phyloP scores from a whole-genome alignment of 805 yeast species.

The Maudiozyma bulderi region DNA sequence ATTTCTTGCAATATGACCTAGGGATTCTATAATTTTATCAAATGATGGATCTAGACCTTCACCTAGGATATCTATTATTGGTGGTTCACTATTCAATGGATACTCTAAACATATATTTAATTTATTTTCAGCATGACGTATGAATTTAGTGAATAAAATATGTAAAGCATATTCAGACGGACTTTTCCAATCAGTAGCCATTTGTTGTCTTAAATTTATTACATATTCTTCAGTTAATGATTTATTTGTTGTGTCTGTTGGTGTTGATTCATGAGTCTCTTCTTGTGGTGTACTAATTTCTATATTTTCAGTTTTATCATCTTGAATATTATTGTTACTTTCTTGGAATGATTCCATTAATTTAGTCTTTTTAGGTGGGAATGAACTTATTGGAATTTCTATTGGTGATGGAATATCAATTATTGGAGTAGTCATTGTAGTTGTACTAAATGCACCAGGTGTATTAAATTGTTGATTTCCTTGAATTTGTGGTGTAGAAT shows the following conservation, averaged over 20 bases:
- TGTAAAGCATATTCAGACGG: constrained; percentile 90
- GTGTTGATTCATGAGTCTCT: constrained; percentile 1
- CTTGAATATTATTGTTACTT: not conserved
- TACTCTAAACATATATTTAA: constrained; percentile 59
- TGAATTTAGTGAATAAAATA: constrained; percentile 90
- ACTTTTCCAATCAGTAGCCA: constrained; percentile 50
- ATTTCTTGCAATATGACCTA: constrained; percentile 82
- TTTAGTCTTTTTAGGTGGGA: not conserved
- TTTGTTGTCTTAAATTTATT: constrained; percentile 27
- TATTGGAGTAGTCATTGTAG: constrained; percentile 6
- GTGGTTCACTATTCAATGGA: constrained; percentile 61
- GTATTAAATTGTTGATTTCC: not conserved
- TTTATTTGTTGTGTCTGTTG: constrained; percentile 9
- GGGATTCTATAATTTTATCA: constrained; percentile 73
- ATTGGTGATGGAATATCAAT: constrained; percentile 15
- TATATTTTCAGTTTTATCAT: not conserved
- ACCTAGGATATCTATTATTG: constrained; percentile 64
- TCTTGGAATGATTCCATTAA: not conserved
- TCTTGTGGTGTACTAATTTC: not conserved
- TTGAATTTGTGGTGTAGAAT: constrained; percentile 1
- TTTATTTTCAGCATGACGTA: constrained; percentile 85
- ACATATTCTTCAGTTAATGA: constrained; percentile 21
- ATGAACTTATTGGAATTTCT: constrained; percentile 4
- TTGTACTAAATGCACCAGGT: constrained; percentile 1
- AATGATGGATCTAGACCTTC: constrained; percentile 82